phyloP scores from a whole-genome alignment of 2,329 filamentous ascomycete genomes.

The Penicillium polonicum region DNA sequence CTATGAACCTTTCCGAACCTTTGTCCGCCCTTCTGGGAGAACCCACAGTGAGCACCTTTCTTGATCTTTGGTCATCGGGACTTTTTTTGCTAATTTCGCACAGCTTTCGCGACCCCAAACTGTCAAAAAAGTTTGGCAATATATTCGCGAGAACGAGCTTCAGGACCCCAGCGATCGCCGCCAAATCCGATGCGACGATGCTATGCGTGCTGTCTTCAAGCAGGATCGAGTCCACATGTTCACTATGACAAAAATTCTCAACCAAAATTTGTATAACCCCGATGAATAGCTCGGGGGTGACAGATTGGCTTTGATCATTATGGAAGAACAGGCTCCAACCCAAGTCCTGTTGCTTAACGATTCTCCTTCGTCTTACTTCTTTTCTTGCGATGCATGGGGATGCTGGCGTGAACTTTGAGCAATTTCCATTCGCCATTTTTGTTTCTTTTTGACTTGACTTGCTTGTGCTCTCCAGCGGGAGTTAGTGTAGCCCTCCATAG shows the following conservation, averaged over 20 bases:
- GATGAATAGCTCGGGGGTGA: constrained; percentile 59
- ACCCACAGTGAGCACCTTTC: constrained; percentile 37
- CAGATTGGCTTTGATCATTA: constrained; percentile 13
- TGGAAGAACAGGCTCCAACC: constrained; percentile 12
- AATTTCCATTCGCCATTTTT: constrained; percentile 19
- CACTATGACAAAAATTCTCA: constrained; percentile 96
- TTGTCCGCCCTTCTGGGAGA: constrained; percentile 48
- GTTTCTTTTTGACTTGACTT: constrained; percentile 12
- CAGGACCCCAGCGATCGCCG: constrained; percentile 91
- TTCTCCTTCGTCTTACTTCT: constrained; percentile 18
- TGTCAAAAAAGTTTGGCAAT: constrained; percentile 93
- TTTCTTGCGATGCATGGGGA: constrained; percentile 34
- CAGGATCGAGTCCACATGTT: constrained; percentile 94
- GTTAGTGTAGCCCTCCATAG: constrained; percentile 31
- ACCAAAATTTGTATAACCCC: constrained; percentile 80
- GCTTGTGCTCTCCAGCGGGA: constrained; percentile 33
- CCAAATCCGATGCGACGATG: constrained; percentile 89
- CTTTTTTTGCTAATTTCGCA: constrained; percentile 14
- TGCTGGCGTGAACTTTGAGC: constrained; percentile 27
- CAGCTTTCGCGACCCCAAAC: constrained; percentile 91
- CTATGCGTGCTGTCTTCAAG: constrained; percentile 90
- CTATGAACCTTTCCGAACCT: constrained; percentile 46
- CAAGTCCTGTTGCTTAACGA: constrained; percentile 27
- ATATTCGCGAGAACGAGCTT: constrained; percentile 83
- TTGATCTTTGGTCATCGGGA: neutral